Conservation (phyloP, 2,329 filamentous ascomycete genomes). For the Plenodomus lindquistii region DNA sequence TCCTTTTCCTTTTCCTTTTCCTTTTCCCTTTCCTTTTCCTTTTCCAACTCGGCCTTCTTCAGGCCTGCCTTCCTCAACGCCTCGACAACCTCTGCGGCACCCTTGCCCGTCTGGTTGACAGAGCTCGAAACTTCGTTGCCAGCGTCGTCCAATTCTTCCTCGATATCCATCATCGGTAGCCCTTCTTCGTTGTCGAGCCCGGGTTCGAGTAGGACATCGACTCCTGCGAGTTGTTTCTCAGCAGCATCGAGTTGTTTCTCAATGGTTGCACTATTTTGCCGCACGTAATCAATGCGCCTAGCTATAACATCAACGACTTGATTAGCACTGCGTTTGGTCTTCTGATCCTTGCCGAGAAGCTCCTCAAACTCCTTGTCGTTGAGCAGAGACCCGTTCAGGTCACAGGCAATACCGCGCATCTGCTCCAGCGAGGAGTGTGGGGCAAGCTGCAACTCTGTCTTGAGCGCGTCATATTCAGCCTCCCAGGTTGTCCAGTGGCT, state of each 20-base stretch:
- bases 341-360: constrained; percentile 54
- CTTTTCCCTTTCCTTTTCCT: neutral
- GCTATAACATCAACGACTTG: constrained; percentile 71
- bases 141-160: constrained; percentile 89
- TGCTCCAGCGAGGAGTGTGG: constrained; percentile 28
- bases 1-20: neutral
- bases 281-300: constrained; percentile 85
- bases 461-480: constrained; percentile 86
- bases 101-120: constrained; percentile 62
- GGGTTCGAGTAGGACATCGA: constrained; percentile 59
- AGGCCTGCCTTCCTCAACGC: constrained; percentile 75
- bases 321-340: constrained; percentile 55
- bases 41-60: constrained; percentile 44
- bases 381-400: constrained; percentile 67
- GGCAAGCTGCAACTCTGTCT: constrained; percentile 70
- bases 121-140: constrained; percentile 73
- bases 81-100: constrained; percentile 69
- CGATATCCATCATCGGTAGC: constrained; percentile 83
- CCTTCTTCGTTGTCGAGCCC: constrained; percentile 68
- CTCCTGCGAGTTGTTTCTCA: constrained; percentile 69
- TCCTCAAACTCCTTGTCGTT: constrained; percentile 62
- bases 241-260: constrained; percentile 71
- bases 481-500: constrained; percentile 91
- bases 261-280: constrained; percentile 75
- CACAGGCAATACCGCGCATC: constrained; percentile 54